Conservation (phyloP, 108 stramenopile genomes). For the Nannochloropsis granulata region DNA sequence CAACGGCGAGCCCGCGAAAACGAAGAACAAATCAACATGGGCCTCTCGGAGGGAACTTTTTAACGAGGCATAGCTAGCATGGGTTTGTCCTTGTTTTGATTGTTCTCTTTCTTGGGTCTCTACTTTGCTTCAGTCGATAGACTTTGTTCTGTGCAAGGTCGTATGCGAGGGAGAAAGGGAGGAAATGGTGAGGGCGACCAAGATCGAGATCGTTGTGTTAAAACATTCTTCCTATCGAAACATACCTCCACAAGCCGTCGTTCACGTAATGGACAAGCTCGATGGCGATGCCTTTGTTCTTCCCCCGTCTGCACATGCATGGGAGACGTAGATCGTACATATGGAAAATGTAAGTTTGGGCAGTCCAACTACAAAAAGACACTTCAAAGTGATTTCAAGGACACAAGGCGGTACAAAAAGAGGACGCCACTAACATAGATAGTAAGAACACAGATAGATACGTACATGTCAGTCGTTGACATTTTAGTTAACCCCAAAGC, state of each 20-base stretch:
- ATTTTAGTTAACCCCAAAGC: constrained; percentile 79
- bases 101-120: too few relatives aligned
- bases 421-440: neutral
- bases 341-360: neutral
- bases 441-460: neutral
- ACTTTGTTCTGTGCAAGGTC: neutral
- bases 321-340: neutral
- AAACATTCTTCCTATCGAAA: neutral
- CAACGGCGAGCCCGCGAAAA: too few relatives aligned
- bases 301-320: constrained; percentile 13
- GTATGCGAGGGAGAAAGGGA: neutral
- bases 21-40: too few relatives aligned
- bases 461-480: constrained; percentile 67
- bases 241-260: constrained; percentile 50
- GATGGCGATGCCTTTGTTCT: constrained; percentile 83
- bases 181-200: neutral
- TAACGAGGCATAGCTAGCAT: too few relatives aligned
- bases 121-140: neutral
- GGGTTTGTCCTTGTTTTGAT: too few relatives aligned
- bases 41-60: too few relatives aligned
- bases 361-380: neutral
- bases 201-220: too few relatives aligned
- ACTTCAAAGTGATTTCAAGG: too few relatives aligned
- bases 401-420: too few relatives aligned
- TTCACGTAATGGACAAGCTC: constrained; percentile 73